A percentile compares a stretch with the other conserved stretches of the same genome.
Conservation (phyloP, 257 asterid genomes). For the Henckelia pumila region DNA sequence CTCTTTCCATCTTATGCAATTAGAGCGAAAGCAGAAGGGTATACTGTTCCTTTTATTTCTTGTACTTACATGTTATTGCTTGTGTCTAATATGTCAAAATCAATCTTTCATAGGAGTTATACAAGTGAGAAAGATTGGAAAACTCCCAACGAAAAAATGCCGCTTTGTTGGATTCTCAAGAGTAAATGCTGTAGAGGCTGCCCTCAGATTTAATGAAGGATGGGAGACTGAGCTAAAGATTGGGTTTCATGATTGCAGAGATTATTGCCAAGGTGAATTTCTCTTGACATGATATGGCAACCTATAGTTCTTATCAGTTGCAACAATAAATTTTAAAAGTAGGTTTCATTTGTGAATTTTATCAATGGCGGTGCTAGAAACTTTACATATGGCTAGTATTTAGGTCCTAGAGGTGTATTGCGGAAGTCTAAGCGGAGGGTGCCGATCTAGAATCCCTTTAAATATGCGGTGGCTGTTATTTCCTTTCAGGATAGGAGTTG, state of each 20-base stretch:
- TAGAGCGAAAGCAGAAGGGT: neutral
- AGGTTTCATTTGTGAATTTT: too few species aligned
- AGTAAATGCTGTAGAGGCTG: slow-evolving; percentile 34
- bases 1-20: neutral
- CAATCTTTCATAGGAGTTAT: slow-evolving; percentile 50
- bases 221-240: slow-evolving; percentile 64
- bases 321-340: neutral
- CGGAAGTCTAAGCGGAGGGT: too few species aligned
- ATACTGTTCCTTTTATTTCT: slow-evolving; percentile 27
- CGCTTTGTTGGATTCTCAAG: slow-evolving; percentile 68
- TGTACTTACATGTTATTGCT: neutral
- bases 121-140: slow-evolving; percentile 46
- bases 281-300: neutral
- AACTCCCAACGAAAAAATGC: slow-evolving; percentile 59
- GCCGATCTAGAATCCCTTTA: too few species aligned
- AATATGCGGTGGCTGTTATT: too few species aligned
- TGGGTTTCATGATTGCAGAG: slow-evolving; percentile 68
- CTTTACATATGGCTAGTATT: too few species aligned
- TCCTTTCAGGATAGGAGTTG: too few species aligned
- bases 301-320: neutral
- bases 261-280: slow-evolving; percentile 55
- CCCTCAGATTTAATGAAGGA: slow-evolving; percentile 42
- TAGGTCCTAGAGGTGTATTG: too few species aligned
- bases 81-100: neutral
- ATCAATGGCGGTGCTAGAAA: too few species aligned